Base-by-base conservation (phyloP, 305 asterid species). In the Nicotiana rustica region DNA sequence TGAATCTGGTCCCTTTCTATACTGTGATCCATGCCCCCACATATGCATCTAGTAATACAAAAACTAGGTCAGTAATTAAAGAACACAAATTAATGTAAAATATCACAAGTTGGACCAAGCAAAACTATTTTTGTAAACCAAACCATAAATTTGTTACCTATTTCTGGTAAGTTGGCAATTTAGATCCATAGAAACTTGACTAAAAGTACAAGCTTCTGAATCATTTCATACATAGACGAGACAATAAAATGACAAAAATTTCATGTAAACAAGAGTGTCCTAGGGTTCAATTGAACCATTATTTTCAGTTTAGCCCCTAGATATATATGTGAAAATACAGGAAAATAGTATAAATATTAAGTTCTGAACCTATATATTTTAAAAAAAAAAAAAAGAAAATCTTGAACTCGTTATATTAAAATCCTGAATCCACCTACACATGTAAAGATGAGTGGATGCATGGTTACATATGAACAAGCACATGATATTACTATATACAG, bases 1-100 rank as follows among this genome's bases (percentile, higher is more conserved):
- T 12, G 97, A 94, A 19, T 94, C 98, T n/a, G 96, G 94, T 17
- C 98, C 98, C 84, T 91, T 94, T 80, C 98, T 80, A 88, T 92
- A 94, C 64, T 93, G 93, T 36, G 97, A 94, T 62, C 98, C 98
- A 47, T 93, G 98, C 68, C 98, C 98, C 98, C 98, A 93, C 98
- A 94, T 94, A 71, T 94, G 97, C 98, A 94, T 94, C 97, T 94
- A 71, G 13, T 35, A 9, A 78, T 61, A 56, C 21, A 35, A 61
- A 79, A 18, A 69, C 21, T 0, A 2, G 52, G 52, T 9, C 41
- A 55, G 17, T 81, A 80, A 82, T 41, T 18, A 4, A 49, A 17
- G 44, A 14, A 1, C 68, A 69, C 13, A 77, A 36, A 29, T 29
- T 29, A 18, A 35, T 17, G 65, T 64, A 62, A 15, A 12, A 44